Evolutionary conservation across 805 yeast species (phyloP), one percentile per base, ranked within the genome.

Genomic region (Wickerhamomyces hampshirensis): DNA sequence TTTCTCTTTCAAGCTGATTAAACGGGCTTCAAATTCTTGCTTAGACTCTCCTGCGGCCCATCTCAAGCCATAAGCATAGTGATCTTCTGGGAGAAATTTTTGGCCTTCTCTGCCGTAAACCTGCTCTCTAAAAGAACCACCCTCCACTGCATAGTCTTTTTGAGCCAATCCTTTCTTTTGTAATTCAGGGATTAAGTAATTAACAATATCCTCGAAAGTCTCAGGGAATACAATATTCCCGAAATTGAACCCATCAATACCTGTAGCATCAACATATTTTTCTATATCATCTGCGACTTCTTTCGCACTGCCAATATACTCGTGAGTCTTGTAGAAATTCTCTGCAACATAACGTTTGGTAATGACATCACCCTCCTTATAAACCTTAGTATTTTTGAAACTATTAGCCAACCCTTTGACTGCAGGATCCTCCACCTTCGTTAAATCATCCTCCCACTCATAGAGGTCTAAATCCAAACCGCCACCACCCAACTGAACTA

Each of bases 401-500:
- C 51, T 50, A 1, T 44, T 45, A 17, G 62, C 62, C 4, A 63
- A 54, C 12, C 58, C 53, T 23, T 63, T 48, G 30, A 63, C 62
- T 30, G 55, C 60, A 18, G 61, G 65, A 35, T 58, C 53, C 7
- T 48, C 57, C 39, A 53, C 64, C 30, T 56, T 44, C 18, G 62
- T 55, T 32, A 68, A 51, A 39, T 68, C 72, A 35, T 66, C 59
- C 8, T 66, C 70, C 71, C 66, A 15, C 71, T 73, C n/a, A 64
- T 62, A 30, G 63, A 68, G 27, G 59, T 59, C 44, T 54, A 68
- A 21, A 60, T 55, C 73, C 26, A 63, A 48, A 7, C 73, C 73
- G n/a, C 67, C 65, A 66, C 72, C 67, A 16, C 73, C 74, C 10
- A 69, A 52, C 40, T 66, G 67, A 1, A 66, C 68, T 30, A 62